Evolutionary conservation across 2,329 filamentous ascomycete genomes (phyloP).

Genomic region (Fusarium concolor): DNA sequence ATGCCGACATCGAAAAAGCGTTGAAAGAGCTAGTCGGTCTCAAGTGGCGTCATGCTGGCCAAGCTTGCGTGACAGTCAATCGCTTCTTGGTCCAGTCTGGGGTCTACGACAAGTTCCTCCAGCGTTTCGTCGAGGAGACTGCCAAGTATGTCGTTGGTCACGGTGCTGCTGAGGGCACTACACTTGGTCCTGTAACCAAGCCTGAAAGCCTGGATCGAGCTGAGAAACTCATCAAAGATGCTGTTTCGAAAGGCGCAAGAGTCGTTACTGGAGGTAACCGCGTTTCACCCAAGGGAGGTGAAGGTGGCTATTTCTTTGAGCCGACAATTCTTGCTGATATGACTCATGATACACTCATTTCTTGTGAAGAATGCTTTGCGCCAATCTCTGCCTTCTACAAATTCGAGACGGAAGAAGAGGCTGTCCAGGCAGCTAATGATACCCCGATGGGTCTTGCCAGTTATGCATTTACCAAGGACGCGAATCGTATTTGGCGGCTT

Average conservation of each 20-base stretch:
- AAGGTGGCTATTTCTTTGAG: conserved; percentile 29
- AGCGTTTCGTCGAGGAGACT: conserved; percentile 14
- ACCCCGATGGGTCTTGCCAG: conserved; percentile 27
- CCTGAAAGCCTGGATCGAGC: conserved; percentile 16
- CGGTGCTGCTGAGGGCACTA: conserved; percentile 16
- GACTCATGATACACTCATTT: conserved; percentile 7
- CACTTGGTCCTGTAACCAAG: conserved; percentile 30
- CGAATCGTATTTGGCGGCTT: conserved; percentile 17
- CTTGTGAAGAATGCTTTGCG: conserved; percentile 32
- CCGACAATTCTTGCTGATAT: conserved; percentile 29
- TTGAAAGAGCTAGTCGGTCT: conserved; percentile 1
- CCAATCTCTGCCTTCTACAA: conserved; percentile 27
- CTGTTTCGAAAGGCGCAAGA: conserved; percentile 12
- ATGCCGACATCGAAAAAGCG: conserved; percentile 62
- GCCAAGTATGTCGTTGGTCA: conserved; percentile 23
- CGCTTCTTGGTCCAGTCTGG: conserved; percentile 68
- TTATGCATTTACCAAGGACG: conserved; percentile 33
- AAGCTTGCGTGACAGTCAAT: conserved; percentile 75
- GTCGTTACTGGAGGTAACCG: conserved; percentile 17
- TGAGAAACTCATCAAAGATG: conserved; percentile 23
- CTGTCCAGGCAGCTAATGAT: conserved; percentile 21
- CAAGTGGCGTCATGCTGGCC: conserved; percentile 77
- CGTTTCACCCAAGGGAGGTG: not conserved
- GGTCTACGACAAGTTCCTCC: conserved; percentile 62
- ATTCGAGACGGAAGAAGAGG: conserved; percentile 35